These are phyloP conservation scores for Talaromyces ruber DNA, from an alignment of 495 filamentous ascomycete species.

Conservation along the genomic window DNA sequence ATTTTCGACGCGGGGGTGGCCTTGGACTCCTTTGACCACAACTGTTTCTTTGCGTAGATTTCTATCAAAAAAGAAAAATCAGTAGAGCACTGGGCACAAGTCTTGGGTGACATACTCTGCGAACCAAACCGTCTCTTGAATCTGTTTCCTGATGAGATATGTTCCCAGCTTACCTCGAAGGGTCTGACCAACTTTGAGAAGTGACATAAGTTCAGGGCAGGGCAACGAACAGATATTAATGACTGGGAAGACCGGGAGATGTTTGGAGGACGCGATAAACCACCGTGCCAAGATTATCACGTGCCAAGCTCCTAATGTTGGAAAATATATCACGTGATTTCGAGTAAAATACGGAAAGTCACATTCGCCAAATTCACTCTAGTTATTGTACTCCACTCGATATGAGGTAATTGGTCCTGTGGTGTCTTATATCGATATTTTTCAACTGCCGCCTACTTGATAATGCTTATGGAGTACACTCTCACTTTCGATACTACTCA, in stretches of 20 bases:
- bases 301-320: too few species aligned
- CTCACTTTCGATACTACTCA: too few species aligned
- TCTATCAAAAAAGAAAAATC: constrained; percentile 10
- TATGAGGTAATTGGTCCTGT: too few species aligned
- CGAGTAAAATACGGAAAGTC: too few species aligned
- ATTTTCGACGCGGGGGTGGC: constrained; percentile 26
- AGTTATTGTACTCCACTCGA: too few species aligned
- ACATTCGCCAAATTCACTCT: too few species aligned
- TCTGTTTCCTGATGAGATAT: constrained; percentile 12
- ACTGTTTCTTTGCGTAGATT: constrained; percentile 20
- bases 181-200: constrained; percentile 3
- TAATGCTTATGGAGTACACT: too few species aligned
- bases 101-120: constrained; percentile 19
- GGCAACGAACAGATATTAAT: background rate
- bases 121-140: constrained; percentile 23
- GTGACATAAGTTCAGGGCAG: background rate
- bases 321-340: too few species aligned
- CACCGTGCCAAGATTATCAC: background rate
- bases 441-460: too few species aligned
- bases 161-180: constrained; percentile 5
- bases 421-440: too few species aligned
- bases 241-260: background rate
- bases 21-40: constrained; percentile 27
- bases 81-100: background rate
- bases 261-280: background rate